These are phyloP conservation scores for Parmales sp. DNA, from an alignment of 108 stramenopile genomes.

Conservation along the genomic window DNA sequence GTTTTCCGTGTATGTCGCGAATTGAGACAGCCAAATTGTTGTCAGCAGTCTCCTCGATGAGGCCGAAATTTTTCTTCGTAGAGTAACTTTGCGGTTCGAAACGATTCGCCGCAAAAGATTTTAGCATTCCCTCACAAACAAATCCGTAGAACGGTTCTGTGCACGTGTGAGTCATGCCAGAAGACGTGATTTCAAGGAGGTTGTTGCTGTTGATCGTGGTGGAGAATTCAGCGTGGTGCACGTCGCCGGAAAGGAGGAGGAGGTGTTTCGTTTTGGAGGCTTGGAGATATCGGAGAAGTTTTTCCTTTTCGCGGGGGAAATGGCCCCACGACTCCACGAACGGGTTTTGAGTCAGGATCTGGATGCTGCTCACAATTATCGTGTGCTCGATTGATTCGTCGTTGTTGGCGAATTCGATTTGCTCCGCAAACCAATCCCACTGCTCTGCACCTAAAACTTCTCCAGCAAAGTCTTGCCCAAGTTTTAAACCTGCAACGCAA, in stretches of 20 bases:
- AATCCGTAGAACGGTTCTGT: conserved; percentile 48
- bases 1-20: too few species aligned
- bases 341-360: conserved; percentile 72
- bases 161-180: conserved; percentile 75
- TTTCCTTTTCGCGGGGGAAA: conserved; percentile 54
- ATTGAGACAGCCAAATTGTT: too few species aligned
- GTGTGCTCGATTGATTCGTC: neutral
- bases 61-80: conserved; percentile 56
- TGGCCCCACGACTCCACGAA: conserved; percentile 79
- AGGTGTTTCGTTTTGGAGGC: conserved; percentile 17
- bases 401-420: conserved; percentile 24
- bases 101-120: conserved; percentile 36
- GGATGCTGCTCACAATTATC: conserved; percentile 55
- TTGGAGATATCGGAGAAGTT: conserved; percentile 46
- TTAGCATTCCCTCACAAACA: conserved; percentile 49
- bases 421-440: conserved; percentile 65
- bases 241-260: conserved; percentile 68
- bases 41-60: too few species aligned
- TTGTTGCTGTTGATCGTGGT: conserved; percentile 5
- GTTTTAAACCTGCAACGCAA: conserved; percentile 43
- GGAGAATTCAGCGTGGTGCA: conserved; percentile 75
- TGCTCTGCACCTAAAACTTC: conserved; percentile 64
- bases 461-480: conserved; percentile 18
- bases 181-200: conserved; percentile 71
- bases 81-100: conserved; percentile 25